A percentile compares a stretch with the other conserved stretches of the same genome.
These are phyloP conservation scores for Lotmaria passim DNA, from an alignment of 208 protist genomes.

Conservation along the genomic window DNA sequence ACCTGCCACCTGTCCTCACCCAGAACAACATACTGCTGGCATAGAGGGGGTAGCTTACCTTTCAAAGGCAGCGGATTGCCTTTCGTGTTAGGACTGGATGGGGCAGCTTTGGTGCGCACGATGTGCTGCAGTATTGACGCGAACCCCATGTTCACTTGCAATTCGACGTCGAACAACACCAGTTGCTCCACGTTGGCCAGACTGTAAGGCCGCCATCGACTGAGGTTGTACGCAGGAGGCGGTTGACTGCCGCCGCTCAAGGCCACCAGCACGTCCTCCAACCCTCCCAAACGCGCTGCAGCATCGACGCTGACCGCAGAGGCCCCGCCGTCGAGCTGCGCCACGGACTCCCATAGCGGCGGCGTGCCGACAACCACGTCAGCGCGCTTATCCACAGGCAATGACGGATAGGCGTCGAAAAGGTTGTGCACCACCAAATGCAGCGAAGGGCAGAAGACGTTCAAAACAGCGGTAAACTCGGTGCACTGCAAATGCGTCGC, in stretches of 20 bases:
- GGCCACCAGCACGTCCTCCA: slow-evolving; percentile 63
- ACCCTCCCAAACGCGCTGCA: slow-evolving; percentile 24
- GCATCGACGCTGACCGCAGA: background rate
- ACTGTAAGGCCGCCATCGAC: slow-evolving; percentile 67
- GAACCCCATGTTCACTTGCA: slow-evolving; percentile 67
- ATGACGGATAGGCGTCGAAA: slow-evolving; percentile 71
- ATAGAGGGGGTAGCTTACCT: slow-evolving; percentile 18
- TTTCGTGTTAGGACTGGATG: background rate
- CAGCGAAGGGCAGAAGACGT: slow-evolving; percentile 54
- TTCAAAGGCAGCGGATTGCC: background rate
- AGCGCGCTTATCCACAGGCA: slow-evolving; percentile 56
- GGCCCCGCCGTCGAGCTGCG: slow-evolving; percentile 20
- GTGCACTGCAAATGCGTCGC: slow-evolving; percentile 80
- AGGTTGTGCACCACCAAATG: slow-evolving; percentile 86
- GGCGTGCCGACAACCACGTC: slow-evolving; percentile 82
- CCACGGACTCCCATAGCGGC: slow-evolving; percentile 70
- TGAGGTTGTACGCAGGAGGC: slow-evolving; percentile 55
- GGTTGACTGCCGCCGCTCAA: slow-evolving; percentile 34
- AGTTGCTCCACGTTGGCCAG: slow-evolving; percentile 60
- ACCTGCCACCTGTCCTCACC: slow-evolving; percentile 29
- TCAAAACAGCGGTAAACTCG: slow-evolving; percentile 53
- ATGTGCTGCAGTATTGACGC: slow-evolving; percentile 26
- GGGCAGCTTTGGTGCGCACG: background rate
- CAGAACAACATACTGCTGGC: slow-evolving; percentile 39
- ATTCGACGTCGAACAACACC: slow-evolving; percentile 62